Conservation (phyloP, 192 early-diverging fungal species). For the Mortierella hygrophila region DNA sequence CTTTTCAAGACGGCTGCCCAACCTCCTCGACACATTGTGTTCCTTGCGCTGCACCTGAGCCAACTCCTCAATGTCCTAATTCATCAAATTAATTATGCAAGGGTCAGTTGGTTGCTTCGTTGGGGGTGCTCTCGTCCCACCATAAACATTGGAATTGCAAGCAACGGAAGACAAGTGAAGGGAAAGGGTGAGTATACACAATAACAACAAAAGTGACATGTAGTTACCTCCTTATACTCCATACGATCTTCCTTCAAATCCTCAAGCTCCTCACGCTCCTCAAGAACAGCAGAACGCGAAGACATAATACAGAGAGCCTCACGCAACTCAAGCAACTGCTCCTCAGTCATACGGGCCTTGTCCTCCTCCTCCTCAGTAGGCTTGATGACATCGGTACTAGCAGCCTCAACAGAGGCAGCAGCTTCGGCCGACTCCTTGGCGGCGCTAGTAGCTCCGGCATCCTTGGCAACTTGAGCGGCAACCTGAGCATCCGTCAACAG, state of each 20-base stretch:
- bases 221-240: conserved; percentile 72
- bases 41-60: conserved; percentile 66
- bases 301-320: conserved; percentile 69
- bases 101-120: not conserved
- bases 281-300: conserved; percentile 68
- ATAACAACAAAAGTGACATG: too few species aligned
- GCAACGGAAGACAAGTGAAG: not conserved
- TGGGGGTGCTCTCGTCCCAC: not conserved
- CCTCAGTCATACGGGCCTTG: conserved; percentile 62
- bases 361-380: conserved; percentile 52
- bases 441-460: conserved; percentile 17
- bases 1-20: conserved; percentile 81
- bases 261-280: conserved; percentile 73
- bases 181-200: not conserved
- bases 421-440: conserved; percentile 31
- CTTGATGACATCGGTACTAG: conserved; percentile 13
- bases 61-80: conserved; percentile 67
- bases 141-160: not conserved
- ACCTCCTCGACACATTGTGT: conserved; percentile 66
- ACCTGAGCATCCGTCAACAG: conserved; percentile 52
- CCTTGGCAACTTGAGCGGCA: conserved; percentile 38
- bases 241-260: conserved; percentile 71
- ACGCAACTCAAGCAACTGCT: conserved; percentile 69
- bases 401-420: conserved; percentile 6
- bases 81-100: not conserved